These are phyloP conservation scores for Dendrocalamus sinicus DNA, from an alignment of 176 grass and related monocot genomes.

Conservation along the genomic window DNA sequence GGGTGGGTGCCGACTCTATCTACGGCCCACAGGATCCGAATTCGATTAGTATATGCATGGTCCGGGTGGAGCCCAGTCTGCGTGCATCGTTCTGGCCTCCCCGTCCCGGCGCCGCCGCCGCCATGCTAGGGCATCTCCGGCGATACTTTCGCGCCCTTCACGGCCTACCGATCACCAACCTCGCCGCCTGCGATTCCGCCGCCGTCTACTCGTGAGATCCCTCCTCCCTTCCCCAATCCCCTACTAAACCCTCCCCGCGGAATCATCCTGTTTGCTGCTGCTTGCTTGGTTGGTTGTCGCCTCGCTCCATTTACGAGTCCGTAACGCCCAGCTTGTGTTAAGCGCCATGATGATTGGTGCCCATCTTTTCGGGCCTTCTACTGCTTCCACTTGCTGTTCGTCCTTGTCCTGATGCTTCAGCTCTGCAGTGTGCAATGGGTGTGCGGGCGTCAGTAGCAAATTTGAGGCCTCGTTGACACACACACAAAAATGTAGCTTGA, in stretches of 20 bases:
- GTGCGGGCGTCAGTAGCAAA: background rate
- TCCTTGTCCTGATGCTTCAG: background rate
- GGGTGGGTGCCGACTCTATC: no score
- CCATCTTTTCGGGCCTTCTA: background rate
- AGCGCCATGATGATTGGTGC: background rate
- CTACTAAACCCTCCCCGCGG: background rate
- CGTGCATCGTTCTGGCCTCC: no score
- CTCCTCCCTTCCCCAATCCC: background rate
- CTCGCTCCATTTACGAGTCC: background rate
- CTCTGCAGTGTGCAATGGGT: background rate
- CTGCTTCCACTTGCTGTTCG: no score
- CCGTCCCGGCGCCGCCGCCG: background rate
- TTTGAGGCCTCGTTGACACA: background rate
- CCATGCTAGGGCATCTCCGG: conserved; percentile 48
- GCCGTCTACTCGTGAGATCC: conserved; percentile 4
- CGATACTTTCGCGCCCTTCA: conserved; percentile 24
- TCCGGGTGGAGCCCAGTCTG: no score
- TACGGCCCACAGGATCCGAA: no score
- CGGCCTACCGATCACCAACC: background rate
- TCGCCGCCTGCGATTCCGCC: background rate
- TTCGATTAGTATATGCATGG: no score
- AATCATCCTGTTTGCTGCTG: background rate
- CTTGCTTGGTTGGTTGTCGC: background rate
- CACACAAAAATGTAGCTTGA: background rate
- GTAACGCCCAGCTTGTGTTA: background rate